A percentile compares a stretch with the other conserved stretches of the same genome.
phyloP scores from a whole-genome alignment of 2,329 filamentous ascomycete genomes.

The Ophioceras dolichostomum region DNA sequence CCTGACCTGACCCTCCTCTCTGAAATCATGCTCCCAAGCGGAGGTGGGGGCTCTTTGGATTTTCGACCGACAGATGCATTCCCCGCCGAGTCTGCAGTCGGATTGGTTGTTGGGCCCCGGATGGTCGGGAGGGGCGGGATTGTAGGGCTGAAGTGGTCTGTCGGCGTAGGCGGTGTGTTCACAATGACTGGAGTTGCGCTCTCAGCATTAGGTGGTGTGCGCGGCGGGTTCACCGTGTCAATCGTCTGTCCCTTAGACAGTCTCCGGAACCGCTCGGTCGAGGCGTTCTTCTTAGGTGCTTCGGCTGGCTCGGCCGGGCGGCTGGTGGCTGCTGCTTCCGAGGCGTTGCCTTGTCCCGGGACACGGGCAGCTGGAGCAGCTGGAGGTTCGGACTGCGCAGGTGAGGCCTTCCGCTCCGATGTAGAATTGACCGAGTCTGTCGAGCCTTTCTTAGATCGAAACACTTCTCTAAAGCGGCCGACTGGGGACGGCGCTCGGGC shows the following conservation, averaged over 20 bases:
- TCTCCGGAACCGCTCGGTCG: conserved; percentile 13
- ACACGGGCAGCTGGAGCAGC: conserved; percentile 2
- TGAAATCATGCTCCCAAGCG: conserved; percentile 54
- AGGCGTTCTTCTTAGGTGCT: conserved; percentile 1
- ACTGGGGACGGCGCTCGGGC: conserved; percentile 57
- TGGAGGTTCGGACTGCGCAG: too few relatives aligned
- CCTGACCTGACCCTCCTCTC: conserved; percentile 45
- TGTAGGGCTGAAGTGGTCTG: conserved; percentile 24
- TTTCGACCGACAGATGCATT: background rate
- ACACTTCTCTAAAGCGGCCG: conserved; percentile 60
- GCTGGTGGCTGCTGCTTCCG: too few relatives aligned
- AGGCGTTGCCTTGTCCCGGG: too few relatives aligned
- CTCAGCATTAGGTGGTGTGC: conserved; percentile 34
- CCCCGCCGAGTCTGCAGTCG: background rate
- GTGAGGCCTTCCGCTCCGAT: conserved; percentile 17
- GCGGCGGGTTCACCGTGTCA: conserved; percentile 22
- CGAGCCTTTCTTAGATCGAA: conserved; percentile 42
- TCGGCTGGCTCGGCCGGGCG: too few relatives aligned
- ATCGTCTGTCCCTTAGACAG: conserved; percentile 16
- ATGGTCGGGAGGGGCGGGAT: conserved; percentile 6
- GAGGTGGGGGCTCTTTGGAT: conserved; percentile 29
- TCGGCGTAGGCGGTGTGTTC: conserved; percentile 55
- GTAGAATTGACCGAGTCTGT: conserved; percentile 31
- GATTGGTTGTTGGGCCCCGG: conserved; percentile 11
- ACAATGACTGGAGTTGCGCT: conserved; percentile 41